Evolutionary conservation across 202 grass and related monocot genomes (phyloP).

Genomic region (Alloteropsis angusta): DNA sequence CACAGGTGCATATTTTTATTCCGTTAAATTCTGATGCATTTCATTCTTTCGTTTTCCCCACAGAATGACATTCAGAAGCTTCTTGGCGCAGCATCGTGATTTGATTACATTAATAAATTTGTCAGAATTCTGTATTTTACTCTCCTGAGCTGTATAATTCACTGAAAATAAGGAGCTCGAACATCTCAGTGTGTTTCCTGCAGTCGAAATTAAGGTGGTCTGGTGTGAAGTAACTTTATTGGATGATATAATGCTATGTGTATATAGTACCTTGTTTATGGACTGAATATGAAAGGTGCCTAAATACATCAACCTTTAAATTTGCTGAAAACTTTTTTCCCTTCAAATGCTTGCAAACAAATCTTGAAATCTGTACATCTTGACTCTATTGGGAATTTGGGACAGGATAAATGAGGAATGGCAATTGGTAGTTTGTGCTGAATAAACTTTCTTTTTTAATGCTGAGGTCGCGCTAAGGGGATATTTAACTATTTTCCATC

Average conservation of each 20-base stretch:
- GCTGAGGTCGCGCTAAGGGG: no score
- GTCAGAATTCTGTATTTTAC: not conserved
- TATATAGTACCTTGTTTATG: not conserved
- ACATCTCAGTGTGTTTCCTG: not conserved
- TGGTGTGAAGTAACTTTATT: not conserved
- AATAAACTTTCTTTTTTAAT: no score
- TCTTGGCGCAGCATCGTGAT: constrained; percentile 24
- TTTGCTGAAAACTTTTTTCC: not conserved
- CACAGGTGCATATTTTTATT: not conserved
- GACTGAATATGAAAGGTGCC: not conserved
- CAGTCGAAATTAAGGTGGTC: not conserved
- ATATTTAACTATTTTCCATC: no score
- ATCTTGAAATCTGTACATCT: not conserved
- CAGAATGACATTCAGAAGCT: constrained; percentile 48
- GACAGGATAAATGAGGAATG: no score
- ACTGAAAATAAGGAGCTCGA: not conserved
- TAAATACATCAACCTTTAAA: not conserved
- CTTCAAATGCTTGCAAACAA: not conserved
- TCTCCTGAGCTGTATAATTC: not conserved
- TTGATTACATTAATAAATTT: not conserved
- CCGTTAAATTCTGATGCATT: not conserved
- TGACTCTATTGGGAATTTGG: not conserved
- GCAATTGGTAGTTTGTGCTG: no score
- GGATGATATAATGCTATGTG: not conserved
- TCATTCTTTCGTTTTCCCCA: not conserved